phyloP scores from a whole-genome alignment of 108 stramenopile genomes.

The Phaeodactylum tricornutum region DNA sequence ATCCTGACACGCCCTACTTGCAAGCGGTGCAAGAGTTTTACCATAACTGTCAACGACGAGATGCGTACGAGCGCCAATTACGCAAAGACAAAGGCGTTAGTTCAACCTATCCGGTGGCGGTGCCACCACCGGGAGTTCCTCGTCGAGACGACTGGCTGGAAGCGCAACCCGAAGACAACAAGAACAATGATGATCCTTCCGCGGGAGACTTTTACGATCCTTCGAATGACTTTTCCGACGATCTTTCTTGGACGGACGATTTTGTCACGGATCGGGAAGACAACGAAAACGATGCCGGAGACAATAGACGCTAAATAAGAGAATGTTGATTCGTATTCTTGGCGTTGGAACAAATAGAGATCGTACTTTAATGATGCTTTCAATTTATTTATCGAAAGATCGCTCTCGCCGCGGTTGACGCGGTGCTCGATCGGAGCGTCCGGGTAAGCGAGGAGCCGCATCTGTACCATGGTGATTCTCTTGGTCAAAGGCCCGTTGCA shows the following conservation, averaged over 20 bases:
- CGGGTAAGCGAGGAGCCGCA: too few species aligned
- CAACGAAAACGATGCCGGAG: too few species aligned
- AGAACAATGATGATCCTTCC: not conserved
- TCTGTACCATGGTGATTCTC: too few species aligned
- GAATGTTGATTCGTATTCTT: too few species aligned
- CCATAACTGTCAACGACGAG: conserved; percentile 29
- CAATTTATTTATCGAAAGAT: too few species aligned
- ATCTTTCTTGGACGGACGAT: conserved; percentile 1
- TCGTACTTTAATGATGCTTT: too few species aligned
- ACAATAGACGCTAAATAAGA: too few species aligned
- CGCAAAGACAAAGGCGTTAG: conserved; percentile 9
- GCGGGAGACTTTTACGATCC: not conserved
- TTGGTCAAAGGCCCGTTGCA: too few species aligned
- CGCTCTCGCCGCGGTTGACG: too few species aligned
- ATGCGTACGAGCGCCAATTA: conserved; percentile 10
- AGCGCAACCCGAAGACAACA: not conserved
- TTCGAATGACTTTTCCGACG: not conserved
- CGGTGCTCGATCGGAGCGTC: too few species aligned
- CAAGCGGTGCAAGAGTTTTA: conserved; percentile 17
- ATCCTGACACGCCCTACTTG: conserved; percentile 11
- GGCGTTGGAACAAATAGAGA: too few species aligned
- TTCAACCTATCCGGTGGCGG: not conserved
- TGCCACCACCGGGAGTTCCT: conserved; percentile 4
- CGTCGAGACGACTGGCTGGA: not conserved
- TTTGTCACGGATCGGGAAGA: conserved; percentile 1